Evolutionary conservation across 2,329 filamentous ascomycete species (phyloP).

Genomic region (Colletotrichum acutatum): DNA sequence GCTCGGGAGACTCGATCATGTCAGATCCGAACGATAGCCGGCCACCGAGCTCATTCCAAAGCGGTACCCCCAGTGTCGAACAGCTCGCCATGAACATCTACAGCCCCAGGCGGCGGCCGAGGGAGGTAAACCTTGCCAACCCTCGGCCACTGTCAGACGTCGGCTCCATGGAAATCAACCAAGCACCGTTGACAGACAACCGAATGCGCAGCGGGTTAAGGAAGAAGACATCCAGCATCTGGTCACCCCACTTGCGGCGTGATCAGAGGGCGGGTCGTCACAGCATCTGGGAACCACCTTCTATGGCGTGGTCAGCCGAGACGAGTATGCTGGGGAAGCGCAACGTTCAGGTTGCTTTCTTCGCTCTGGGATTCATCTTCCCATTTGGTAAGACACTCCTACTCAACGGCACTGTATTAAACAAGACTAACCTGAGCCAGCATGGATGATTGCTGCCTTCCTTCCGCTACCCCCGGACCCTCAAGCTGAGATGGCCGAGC

Average conservation of each 20-base stretch:
- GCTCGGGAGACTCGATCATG: slow-evolving; percentile 57
- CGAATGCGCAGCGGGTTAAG: slow-evolving; percentile 45
- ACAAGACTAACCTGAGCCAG: slow-evolving; percentile 50
- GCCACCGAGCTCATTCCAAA: slow-evolving; percentile 55
- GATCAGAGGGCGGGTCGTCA: slow-evolving; percentile 69
- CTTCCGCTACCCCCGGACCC: slow-evolving; percentile 75
- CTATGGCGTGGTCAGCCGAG: slow-evolving; percentile 71
- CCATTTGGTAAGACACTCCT: slow-evolving; percentile 68
- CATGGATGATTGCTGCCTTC: slow-evolving; percentile 84
- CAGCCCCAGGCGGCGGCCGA: slow-evolving; percentile 57
- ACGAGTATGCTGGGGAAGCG: slow-evolving; percentile 71
- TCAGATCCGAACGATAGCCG: slow-evolving; percentile 62
- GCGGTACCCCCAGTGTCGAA: slow-evolving; percentile 62
- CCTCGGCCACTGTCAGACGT: slow-evolving; percentile 42
- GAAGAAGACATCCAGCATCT: slow-evolving; percentile 70
- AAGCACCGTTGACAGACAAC: slow-evolving; percentile 39
- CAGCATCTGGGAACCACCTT: slow-evolving; percentile 80
- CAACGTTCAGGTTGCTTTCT: slow-evolving; percentile 80
- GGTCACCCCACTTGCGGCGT: slow-evolving; percentile 77
- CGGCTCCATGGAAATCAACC: slow-evolving; percentile 58
- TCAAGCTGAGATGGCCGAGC: slow-evolving; percentile 61
- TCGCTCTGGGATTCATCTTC: slow-evolving; percentile 81
- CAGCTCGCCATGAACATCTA: slow-evolving; percentile 57
- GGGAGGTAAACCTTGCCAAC: slow-evolving; percentile 46
- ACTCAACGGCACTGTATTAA: slow-evolving; percentile 31